A percentile compares a stretch with the other conserved stretches of the same genome.
Evolutionary conservation across 306 rosid genomes (phyloP).

Genomic region (Quercus cerris): DNA sequence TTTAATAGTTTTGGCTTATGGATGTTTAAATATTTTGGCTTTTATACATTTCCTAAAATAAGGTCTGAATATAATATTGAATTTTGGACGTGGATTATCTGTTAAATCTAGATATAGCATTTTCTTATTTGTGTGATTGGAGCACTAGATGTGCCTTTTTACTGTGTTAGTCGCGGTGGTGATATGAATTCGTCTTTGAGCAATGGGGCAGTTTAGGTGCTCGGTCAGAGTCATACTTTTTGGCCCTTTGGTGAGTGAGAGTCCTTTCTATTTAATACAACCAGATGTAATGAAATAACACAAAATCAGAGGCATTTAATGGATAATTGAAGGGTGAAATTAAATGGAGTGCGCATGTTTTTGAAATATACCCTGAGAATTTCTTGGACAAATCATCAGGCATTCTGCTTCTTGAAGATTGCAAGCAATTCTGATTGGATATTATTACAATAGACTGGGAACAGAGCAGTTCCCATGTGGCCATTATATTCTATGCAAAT

Average conservation of each 20-base stretch:
- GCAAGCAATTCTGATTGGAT: not conserved
- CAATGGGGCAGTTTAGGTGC: not conserved
- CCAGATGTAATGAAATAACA: not conserved
- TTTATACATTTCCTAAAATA: constrained; percentile 17
- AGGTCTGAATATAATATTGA: constrained; percentile 23
- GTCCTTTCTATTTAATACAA: too few relatives aligned
- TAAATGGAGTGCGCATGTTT: not conserved
- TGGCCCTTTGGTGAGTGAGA: not conserved
- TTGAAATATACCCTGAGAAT: not conserved
- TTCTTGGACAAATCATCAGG: not conserved
- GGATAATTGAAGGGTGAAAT: not conserved
- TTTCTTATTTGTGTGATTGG: constrained; percentile 8
- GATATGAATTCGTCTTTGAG: not conserved
- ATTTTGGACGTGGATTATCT: constrained; percentile 8
- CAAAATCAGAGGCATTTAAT: not conserved
- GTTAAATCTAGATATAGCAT: not conserved
- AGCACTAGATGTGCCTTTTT: not conserved
- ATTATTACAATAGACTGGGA: not conserved
- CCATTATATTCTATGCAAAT: too few relatives aligned
- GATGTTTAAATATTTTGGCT: constrained; percentile 31
- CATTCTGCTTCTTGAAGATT: not conserved
- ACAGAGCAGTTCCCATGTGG: not conserved
- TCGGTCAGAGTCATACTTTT: not conserved
- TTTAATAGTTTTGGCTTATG: constrained; percentile 28
- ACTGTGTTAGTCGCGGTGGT: not conserved